Conservation (phyloP, 106 monocot genomes). For the Dendrobium chrysotoxum region DNA sequence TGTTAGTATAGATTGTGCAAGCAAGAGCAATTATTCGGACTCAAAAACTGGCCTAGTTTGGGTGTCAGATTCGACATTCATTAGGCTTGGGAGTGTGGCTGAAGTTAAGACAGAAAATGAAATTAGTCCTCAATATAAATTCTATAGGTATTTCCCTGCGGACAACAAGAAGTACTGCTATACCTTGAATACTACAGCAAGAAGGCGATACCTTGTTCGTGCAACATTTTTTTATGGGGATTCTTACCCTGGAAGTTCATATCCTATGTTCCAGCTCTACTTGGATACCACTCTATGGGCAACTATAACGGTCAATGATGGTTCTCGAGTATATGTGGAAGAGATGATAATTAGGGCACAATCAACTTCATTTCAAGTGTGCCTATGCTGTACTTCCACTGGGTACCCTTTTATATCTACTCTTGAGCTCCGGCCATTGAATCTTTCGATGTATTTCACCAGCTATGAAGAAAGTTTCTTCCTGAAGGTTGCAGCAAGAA, state of each 20-base stretch:
- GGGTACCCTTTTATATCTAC: conserved; percentile 40
- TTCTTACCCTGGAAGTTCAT: conserved; percentile 22
- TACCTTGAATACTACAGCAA: conserved; percentile 19
- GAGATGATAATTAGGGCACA: conserved; percentile 37
- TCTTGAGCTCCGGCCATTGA: conserved; percentile 34
- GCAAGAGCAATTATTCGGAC: conserved; percentile 28
- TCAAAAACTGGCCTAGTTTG: conserved; percentile 29
- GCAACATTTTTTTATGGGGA: conserved; percentile 45
- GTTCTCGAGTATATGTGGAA: conserved; percentile 15
- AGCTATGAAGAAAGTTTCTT: conserved; percentile 30
- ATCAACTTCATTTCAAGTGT: conserved; percentile 24
- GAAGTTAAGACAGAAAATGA: conserved; percentile 8
- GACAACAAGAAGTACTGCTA: conserved; percentile 41
- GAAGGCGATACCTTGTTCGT: conserved; percentile 32
- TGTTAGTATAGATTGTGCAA: conserved; percentile 45
- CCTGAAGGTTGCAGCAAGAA: conserved; percentile 30
- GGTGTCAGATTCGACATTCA: conserved; percentile 28
- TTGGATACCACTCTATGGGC: conserved; percentile 32
- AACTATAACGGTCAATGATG: conserved; percentile 29
- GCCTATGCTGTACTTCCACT: conserved; percentile 35
- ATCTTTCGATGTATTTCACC: conserved; percentile 36
- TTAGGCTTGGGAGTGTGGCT: conserved; percentile 17
- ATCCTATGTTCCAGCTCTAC: conserved; percentile 34
- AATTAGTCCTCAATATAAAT: conserved; percentile 20
- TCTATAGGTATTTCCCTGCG: conserved; percentile 28